Evolutionary conservation across 2,329 filamentous ascomycete genomes (phyloP), one percentile per base, ranked within the genome.

Genomic region (Nemania serpens): DNA sequence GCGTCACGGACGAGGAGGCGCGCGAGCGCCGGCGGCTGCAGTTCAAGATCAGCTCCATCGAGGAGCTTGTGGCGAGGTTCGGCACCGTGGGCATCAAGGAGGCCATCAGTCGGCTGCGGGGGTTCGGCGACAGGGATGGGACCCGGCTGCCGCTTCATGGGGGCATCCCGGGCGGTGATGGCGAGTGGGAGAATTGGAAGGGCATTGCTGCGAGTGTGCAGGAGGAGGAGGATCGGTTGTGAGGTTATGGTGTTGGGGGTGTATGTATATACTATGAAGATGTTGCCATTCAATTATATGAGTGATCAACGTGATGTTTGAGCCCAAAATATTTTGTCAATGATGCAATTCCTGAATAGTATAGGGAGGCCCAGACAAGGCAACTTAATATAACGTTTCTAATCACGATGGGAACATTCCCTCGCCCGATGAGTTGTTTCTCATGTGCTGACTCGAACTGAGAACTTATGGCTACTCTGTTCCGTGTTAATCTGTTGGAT

Each of bases 21-120:
- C 72, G 77, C 43, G 81, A 84, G 73, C 80, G 84, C 48, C 78
- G 83, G 45, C 70, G 78, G 37, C 69, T 89, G 66, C 87, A 89
- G 73, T 89, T 82, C 72, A 82, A 79, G 61, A 81, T 89, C 49
- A 88, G 84, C 66, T 77, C 79, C 2, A 82, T 85, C 33, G 86
- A 89, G 72, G 86, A 88, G 74, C 75, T 86, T 47, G 81, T 89
- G 55, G 86, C 82, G 0, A 80, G 75, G 63, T 85, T 80, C 71
- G 86, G 87, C 0, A 84, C 84, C 0, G 80, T 89, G 0, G 87
- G 87, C 1, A 87, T 89, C 70, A 88, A 88, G 72, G 87, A 90
- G 74, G 85, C 82, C 0, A 78, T 86, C 5, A 82, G 81, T 59
- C 76, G 86, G 43, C 75, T 88, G n/a, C 78, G 85, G 61, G 82